Evolutionary conservation across 2,329 filamentous ascomycete species (phyloP), one percentile per base, ranked within the genome.

Genomic region (Cladosporium velox): DNA sequence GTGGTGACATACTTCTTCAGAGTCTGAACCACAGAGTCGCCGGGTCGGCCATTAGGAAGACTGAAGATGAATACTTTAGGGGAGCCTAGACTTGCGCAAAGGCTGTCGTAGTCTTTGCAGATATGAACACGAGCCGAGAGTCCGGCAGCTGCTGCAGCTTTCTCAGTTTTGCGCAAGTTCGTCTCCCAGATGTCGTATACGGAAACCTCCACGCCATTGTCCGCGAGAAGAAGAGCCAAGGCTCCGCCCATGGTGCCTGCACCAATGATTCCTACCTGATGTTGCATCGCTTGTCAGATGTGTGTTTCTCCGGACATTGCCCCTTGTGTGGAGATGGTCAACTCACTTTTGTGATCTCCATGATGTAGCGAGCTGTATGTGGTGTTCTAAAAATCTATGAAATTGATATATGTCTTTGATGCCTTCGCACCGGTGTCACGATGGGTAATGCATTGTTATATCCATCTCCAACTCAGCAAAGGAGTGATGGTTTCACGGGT

Each of bases 191-290:
- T 78, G 67, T 83, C 82, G 65, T 76, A 78, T 52, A 82, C 75
- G 41, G 77, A 79, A 18, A 84, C 78, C 4, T 79, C 75, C 35
- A 80, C 74, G 35, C 77, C 79, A 34, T 80, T 72, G 64, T 83
- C 81, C 28, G 80, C 80, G 59, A 83, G 78, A 8, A 83, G 75
- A 14, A 84, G 72, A 11, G 78, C 74, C 76, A 84, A 79, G 69
- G 77, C 80, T 2, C 75, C 77, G 12, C 82, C 82, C 79, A 83
- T 85, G 67, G 76, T 79, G 4, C 81, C 81, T 0, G 77, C 78
- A 5, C 79, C 80, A 11, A 82, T 75, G 69, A 82, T 78, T 38
- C 77, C 79, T 54, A 82, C 72, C 75, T 79, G 35, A 3, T 34
- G 10, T 7, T 47, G 6, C 38, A 12, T 14, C 49, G 24, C 15